These are phyloP conservation scores for Sclerotiophoma versabilis DNA, from an alignment of 2,329 filamentous ascomycete species.

Conservation along the genomic window DNA sequence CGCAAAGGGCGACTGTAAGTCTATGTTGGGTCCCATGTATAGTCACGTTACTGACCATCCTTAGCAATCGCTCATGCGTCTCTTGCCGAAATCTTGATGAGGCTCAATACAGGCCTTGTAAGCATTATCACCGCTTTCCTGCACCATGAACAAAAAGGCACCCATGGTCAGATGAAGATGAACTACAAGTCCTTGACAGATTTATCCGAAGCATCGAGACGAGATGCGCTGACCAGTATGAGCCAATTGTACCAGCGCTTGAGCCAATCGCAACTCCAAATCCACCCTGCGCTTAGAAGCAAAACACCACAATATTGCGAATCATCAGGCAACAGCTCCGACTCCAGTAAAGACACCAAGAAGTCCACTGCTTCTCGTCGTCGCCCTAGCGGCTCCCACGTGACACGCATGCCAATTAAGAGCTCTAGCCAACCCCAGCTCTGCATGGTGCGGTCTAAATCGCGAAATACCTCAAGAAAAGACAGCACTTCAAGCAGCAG, in stretches of 20 bases:
- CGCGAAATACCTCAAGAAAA: slow-evolving; percentile 21
- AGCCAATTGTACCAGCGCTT: slow-evolving; percentile 50
- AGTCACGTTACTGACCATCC: neutral
- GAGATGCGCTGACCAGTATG: slow-evolving; percentile 54
- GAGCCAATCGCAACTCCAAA: slow-evolving; percentile 45
- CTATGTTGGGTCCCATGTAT: neutral
- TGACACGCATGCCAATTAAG: slow-evolving; percentile 42
- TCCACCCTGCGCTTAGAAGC: slow-evolving; percentile 28
- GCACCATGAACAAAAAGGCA: slow-evolving; percentile 41
- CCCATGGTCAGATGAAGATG: slow-evolving; percentile 41
- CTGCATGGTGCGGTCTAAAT: slow-evolving; percentile 46
- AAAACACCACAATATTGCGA: slow-evolving; percentile 12
- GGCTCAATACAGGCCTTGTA: slow-evolving; percentile 57
- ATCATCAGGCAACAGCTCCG: slow-evolving; percentile 15
- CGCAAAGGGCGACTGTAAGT: slow-evolving; percentile 55
- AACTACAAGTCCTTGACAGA: slow-evolving; percentile 56
- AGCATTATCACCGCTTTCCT: slow-evolving; percentile 56
- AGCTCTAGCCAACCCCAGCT: slow-evolving; percentile 46
- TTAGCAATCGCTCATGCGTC: slow-evolving; percentile 55
- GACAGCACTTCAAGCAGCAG: slow-evolving; percentile 34
- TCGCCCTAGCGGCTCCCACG: slow-evolving; percentile 33
- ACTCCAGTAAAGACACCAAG: slow-evolving; percentile 34
- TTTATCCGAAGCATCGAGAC: slow-evolving; percentile 54
- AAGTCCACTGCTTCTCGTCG: slow-evolving; percentile 32
- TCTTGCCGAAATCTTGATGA: slow-evolving; percentile 56